phyloP scores from a whole-genome alignment of 768 basidiomycete species.

The Daedaleopsis nitida region DNA sequence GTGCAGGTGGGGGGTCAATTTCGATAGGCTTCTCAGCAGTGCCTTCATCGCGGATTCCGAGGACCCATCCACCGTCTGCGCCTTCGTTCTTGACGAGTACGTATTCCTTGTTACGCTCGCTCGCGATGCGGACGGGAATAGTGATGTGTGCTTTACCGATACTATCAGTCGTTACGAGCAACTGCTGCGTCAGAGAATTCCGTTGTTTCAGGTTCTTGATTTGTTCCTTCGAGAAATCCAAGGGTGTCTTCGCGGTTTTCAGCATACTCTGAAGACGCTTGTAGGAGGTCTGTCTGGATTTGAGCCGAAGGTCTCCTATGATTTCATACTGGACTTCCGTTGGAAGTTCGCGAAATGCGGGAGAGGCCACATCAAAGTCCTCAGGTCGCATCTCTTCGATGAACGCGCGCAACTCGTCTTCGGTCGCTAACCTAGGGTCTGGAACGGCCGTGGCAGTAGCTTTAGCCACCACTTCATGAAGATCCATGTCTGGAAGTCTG shows the following conservation, averaged over 20 bases:
- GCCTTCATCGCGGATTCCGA: constrained; percentile 89
- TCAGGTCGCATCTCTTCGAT: constrained; percentile 97
- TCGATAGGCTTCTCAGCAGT: constrained; percentile 84
- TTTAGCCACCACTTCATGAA: constrained; percentile 63
- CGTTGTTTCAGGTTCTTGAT: constrained; percentile 88
- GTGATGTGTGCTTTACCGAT: constrained; percentile 88
- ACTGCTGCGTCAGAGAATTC: constrained; percentile 90
- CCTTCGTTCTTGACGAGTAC: constrained; percentile 92
- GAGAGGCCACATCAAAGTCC: constrained; percentile 89
- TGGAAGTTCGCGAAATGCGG: constrained; percentile 89
- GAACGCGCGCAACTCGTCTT: constrained; percentile 89
- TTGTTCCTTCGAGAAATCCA: constrained; percentile 97
- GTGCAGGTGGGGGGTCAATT: constrained; percentile 62
- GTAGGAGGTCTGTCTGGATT: constrained; percentile 93
- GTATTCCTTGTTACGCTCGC: constrained; percentile 93
- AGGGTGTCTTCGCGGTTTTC: constrained; percentile 69
- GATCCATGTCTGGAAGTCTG: constrained; percentile 79
- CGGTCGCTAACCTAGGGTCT: constrained; percentile 93
- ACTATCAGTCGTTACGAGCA: constrained; percentile 88
- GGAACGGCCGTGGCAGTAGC: constrained; percentile 63
- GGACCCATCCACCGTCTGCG: constrained; percentile 87
- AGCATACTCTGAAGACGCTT: constrained; percentile 92
- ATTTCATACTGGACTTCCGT: constrained; percentile 99
- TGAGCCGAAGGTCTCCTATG: constrained; percentile 91
- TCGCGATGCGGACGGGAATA: constrained; percentile 93